Conservation (phyloP, 345 rosid genomes). For the Arabidopsis suecica region DNA sequence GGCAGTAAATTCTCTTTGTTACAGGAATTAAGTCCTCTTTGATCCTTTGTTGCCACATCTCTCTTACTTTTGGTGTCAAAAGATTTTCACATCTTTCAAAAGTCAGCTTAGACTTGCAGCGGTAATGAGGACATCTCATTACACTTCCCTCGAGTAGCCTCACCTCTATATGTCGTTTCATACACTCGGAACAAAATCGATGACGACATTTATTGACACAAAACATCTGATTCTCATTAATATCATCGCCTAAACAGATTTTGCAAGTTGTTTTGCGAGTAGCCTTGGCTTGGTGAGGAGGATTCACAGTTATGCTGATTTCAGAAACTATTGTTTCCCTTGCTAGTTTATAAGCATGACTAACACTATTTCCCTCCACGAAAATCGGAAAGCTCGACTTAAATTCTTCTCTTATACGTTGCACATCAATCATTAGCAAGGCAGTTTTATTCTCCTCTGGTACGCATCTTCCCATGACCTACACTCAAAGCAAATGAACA, state of each 20-base stretch:
- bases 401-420: not conserved
- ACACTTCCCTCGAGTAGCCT: constrained; percentile 55
- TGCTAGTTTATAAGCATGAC: constrained; percentile 61
- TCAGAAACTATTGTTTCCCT: constrained; percentile 66
- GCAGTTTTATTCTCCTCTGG: constrained; percentile 38
- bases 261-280: constrained; percentile 49
- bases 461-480: constrained; percentile 3
- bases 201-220: constrained; percentile 61
- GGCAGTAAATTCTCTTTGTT: constrained; percentile 67
- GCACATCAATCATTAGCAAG: constrained; percentile 32
- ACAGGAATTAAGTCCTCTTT: constrained; percentile 65
- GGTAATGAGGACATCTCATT: constrained; percentile 57
- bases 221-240: constrained; percentile 54
- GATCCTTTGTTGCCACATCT: constrained; percentile 51
- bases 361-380: constrained; percentile 45
- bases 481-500: not conserved
- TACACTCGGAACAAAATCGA: constrained; percentile 66
- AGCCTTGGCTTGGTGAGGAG: constrained; percentile 33
- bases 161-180: constrained; percentile 67
- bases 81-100: constrained; percentile 53
- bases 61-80: constrained; percentile 56
- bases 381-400: not conserved
- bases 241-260: constrained; percentile 60
- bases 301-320: constrained; percentile 46
- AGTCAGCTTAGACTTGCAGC: constrained; percentile 51